Conservation (phyloP, 2,329 filamentous ascomycete genomes). For the Ophiocordyceps unilateralis region DNA sequence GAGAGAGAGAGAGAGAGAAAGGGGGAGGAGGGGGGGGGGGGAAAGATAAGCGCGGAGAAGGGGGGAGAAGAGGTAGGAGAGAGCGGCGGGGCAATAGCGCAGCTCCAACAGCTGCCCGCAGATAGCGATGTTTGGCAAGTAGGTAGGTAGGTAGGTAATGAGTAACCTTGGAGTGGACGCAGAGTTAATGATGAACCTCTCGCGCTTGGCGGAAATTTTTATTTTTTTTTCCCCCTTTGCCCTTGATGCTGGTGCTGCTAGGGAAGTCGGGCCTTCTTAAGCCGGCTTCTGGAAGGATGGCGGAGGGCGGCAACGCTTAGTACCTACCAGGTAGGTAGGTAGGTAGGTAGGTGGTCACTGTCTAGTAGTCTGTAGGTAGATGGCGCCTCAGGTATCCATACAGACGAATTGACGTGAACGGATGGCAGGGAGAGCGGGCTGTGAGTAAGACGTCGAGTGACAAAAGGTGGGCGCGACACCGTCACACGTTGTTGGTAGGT, state of each 20-base stretch:
- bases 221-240: not conserved
- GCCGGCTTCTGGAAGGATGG: slow-evolving; percentile 4
- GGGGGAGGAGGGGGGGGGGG: not conserved
- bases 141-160: not conserved
- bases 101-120: not conserved
- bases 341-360: no score
- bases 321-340: no score
- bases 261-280: slow-evolving; percentile 2
- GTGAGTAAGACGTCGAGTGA: not conserved
- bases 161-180: not conserved
- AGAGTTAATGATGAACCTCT: not conserved
- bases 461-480: not conserved
- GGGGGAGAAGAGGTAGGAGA: not conserved
- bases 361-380: no score
- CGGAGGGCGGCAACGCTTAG: not conserved
- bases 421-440: not conserved
- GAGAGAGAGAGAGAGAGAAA: not conserved
- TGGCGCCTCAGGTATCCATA: no score
- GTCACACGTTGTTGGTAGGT: not conserved
- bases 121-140: not conserved
- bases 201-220: not conserved
- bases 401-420: no score
- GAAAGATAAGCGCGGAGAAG: not conserved
- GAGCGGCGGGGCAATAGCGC: not conserved
- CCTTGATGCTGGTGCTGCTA: not conserved